Evolutionary conservation across 257 asterid species (phyloP), one percentile per base, ranked within the genome.

Genomic region (Coffea eugenioides): DNA sequence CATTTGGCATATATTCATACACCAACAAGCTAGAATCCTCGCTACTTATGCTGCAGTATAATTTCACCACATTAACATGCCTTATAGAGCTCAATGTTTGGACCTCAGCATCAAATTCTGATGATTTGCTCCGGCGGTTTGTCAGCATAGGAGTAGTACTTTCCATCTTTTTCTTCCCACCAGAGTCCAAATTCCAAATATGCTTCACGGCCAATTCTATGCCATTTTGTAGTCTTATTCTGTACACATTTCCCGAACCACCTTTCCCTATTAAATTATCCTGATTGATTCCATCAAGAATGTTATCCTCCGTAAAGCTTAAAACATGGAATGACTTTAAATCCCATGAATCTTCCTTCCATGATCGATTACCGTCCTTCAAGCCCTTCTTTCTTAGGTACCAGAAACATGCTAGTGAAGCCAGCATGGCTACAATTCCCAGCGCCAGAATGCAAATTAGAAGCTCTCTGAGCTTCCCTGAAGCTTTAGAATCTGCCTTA

Each of bases 1-100:
- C 99, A 64, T 95, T 95, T 0, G 97, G 97, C 97, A 95, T 85
- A 73, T 91, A 95, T 84, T 95, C 99, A 54, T 95, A 95, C 3
- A 95, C 99, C 86, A 95, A 72, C 89, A 95, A 75, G 79, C 96
- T 95, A 0, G 99, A 95, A 69, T 91, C 97, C 82, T 93, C 98
- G 48, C 99, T 92, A 5, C 91, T 90, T 62, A 93, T 92, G 79
- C 98, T 90, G 77, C 98, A 92, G 36, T 82, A 93, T 65, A 95
- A 11, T 80, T 95, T 95, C 83, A 95, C 99, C 75, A 95, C 98
- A 78, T 95, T 95, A 36, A 93, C 78, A 62, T 95, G 99, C 65
- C 99, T 80, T 4, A 95, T 87, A 0, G 98, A 92, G 80, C 98
- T 95, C 82, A 95, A 75, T 21, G 97, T 87, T 77, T 84, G 84